Base-by-base conservation (phyloP, 1,284 basidiomycete species). In the Ceratobasidium sp. region DNA sequence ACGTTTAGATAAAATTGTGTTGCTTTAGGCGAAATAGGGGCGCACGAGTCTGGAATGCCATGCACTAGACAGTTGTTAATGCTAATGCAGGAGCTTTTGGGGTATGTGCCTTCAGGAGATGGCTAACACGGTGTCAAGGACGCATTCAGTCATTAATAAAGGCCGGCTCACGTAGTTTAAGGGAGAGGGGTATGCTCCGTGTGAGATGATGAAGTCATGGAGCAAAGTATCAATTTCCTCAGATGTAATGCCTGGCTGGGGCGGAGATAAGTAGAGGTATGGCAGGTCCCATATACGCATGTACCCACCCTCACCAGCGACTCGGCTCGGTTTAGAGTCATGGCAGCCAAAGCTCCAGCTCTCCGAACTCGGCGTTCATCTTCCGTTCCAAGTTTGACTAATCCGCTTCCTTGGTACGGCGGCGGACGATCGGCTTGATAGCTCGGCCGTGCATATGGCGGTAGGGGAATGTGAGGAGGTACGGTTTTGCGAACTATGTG, bases 141-240 rank as follows among this genome's bases (percentile, higher is more conserved):
- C 83, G 79, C 92, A 92, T 22, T 95, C 97, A 80, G 95, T 96
- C 78, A 93, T 93, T 41, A 94, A 92, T 77, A 89, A 90, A 6
- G 95, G 95, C 80, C 91, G 97, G 8, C 89, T 90, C 31, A 86
- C 85, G 81, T 97, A 98, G 0, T 86, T 86, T 41, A 98, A 83
- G 0, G 96, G 94, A 1, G 94, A 96, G 0, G 96, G 96, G 80
- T 98, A 98, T 37, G 93, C 94, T n/a, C 85, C 85, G 75, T 86
- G 84, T 0, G 84, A 80, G 48, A 93, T 78, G 74, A 95, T 91
- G 75, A 88, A 89, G 13, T 90, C 85, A 76, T 96, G 94, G 39
- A 95, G 83, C 0, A 84, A 84, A 19, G 83, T 81, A 80, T 96
- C 93, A 66, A 96, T 89, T 9, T 84, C 83, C 72, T 90, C 86